Base-by-base conservation (phyloP, 768 basidiomycete genomes). In the Strobilomyces dryophilus region DNA sequence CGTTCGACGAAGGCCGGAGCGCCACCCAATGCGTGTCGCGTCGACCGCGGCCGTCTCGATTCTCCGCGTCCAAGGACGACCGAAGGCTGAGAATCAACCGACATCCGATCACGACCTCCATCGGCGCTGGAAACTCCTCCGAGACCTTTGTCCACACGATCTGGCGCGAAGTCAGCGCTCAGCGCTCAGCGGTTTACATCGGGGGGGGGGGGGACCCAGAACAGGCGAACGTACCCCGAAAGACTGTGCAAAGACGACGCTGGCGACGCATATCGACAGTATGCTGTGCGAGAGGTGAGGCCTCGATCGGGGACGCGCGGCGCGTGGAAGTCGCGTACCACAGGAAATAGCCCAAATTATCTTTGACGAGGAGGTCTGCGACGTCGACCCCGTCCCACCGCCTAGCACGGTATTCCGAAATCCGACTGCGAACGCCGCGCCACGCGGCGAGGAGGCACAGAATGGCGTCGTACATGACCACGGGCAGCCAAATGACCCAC, bases 301-400 rank as follows among this genome's bases (percentile, higher is more conserved):
- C 24, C 24, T 24, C 4, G 24, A 24, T 24, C 24, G 24, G 4
- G 24, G 24, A 24, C 24, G 24, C 24, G n/a, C n/a, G n/a, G n/a
- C n/a, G n/a, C n/a, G n/a, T n/a, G 37, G 15, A 32, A 4, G 12
- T 12, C n/a, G 1, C 59, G 32, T 41, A 64, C 62, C 49, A 59
- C 14, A 59, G 11, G 53, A 56, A 56, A 41, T 64, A 64, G 21
- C 45, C 21, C 14, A n/a, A 39, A 14, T 51, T 65, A 4, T 49
- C 63, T 27, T 41, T 59, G 27, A 64, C 12, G 14, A 62, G 51
- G 4, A 26, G 31, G 7, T 46, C 43, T 26, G 57, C 17, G 39
- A 65, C n/a, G n/a, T 29, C 12, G 0, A 56, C 34, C 2, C 51
- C 52, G 7, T 49, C 21, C 11, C 36, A 9, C 20, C 50, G 46